Percentiles rank a stretch among this genome's conserved stretches.
Evolutionary conservation across 306 rosid species (phyloP).

Genomic region (Prunus mongolica): DNA sequence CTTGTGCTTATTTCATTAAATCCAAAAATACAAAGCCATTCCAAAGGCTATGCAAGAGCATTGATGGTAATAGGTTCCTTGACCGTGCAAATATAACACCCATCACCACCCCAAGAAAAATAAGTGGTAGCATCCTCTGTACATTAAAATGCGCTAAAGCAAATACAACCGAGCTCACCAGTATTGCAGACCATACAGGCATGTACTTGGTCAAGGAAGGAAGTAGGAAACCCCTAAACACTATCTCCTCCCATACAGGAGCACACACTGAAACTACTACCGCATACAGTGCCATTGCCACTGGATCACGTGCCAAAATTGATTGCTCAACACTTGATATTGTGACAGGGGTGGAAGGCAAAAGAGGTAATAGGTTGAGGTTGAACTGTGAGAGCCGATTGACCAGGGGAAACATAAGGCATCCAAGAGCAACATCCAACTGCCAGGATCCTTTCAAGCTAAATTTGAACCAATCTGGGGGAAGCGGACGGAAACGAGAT

Average conservation of each 20-base stretch:
- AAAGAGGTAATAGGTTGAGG: slow-evolving; percentile 68
- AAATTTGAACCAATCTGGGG: slow-evolving; percentile 91
- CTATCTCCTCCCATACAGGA: slow-evolving; percentile 97
- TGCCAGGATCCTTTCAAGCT: slow-evolving; percentile 82
- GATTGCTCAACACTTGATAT: slow-evolving; percentile 92
- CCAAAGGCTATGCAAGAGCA: slow-evolving; percentile 99
- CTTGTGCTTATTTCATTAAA: slow-evolving; percentile 57
- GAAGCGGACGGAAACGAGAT: slow-evolving; percentile 82
- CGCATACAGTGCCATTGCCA: slow-evolving; percentile 84
- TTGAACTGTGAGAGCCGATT: slow-evolving; percentile 82
- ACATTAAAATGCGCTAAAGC: slow-evolving; percentile 92
- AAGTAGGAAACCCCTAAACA: slow-evolving; percentile 88
- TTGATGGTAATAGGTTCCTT: slow-evolving; percentile 82
- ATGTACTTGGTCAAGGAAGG: slow-evolving; percentile 92
- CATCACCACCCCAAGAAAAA: slow-evolving; percentile 91
- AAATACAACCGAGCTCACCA: slow-evolving; percentile 85
- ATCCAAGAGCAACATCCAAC: slow-evolving; percentile 73
- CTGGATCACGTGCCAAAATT: slow-evolving; percentile 82
- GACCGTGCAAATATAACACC: slow-evolving; percentile 82
- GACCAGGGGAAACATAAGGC: slow-evolving; percentile 88
- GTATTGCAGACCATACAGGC: slow-evolving; percentile 90
- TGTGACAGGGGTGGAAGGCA: slow-evolving; percentile 77
- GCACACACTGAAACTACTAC: slow-evolving; percentile 81
- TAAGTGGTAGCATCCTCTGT: slow-evolving; percentile 90
- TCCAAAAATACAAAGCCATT: slow-evolving; percentile 86